Evolutionary conservation across 2,329 filamentous ascomycete species (phyloP), one percentile per base, ranked within the genome.

Genomic region (Trichoderma sp.): DNA sequence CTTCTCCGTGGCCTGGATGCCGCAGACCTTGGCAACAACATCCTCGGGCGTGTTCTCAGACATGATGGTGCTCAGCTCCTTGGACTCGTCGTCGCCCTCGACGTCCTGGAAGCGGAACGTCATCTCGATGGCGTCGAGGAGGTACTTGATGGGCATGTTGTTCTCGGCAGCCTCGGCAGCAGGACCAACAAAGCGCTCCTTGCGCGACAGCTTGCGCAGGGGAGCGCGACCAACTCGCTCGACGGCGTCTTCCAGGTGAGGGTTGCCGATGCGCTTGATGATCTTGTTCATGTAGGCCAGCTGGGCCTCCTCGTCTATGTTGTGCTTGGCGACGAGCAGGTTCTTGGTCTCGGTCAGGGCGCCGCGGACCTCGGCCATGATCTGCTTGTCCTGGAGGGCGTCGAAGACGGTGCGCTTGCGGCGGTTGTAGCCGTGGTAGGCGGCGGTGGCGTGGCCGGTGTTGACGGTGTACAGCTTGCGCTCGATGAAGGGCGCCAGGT

Each of bases 401-500:
- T 98, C 96, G 83, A 97, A 94, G 79, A 99, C 95, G 76, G 93
- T 97, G 82, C 91, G 89, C 89, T 97, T 96, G 82, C 94, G 92
- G 79, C 92, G 90, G 86, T 95, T 90, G 89, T 97, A 94, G 74
- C 95, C 96, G 85, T 97, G 95, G 90, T 98, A 98, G 76, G 97
- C 96, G 24, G 95, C 95, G 8, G 96, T 97, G 76, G 97, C 97
- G 84, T 99, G 97, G 74, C 95, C 94, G 27, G 97, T 99, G 91
- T 99, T 99, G 90, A 99, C 96, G 27, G 97, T 99, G 89, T 95
- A 99, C 78, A 99, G 92, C 91, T 99, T 99, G 85, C 97, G 95
- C 91, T 99, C 97, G 81, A 99, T 98, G 88, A 96, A 99, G 75
- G 97, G 97, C 83, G 92, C 90, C 35, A 99, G 91, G 86, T 98